Evolutionary conservation across 2,329 filamentous ascomycete species (phyloP).

Genomic region (Geosmithia morbida): DNA sequence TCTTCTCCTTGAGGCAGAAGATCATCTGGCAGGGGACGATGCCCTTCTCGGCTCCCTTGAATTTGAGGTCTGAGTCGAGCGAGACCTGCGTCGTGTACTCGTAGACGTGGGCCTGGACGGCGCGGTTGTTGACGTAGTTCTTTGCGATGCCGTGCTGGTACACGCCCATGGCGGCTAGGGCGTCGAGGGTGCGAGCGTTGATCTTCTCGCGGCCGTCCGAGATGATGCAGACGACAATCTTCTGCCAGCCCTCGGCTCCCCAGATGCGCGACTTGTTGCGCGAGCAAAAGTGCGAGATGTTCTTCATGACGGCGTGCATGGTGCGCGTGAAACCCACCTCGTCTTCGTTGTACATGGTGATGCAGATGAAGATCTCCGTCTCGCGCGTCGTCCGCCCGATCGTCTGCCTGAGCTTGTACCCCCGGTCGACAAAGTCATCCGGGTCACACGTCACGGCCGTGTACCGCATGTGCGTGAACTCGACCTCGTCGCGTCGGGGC

Average conservation of each 20-base stretch:
- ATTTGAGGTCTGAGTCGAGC: constrained; percentile 87
- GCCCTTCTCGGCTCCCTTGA: constrained; percentile 97
- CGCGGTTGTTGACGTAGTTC: constrained; percentile 91
- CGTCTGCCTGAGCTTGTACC: constrained; percentile 86
- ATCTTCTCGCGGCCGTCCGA: constrained; percentile 85
- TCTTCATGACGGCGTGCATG: constrained; percentile 98
- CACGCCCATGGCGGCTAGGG: constrained; percentile 88
- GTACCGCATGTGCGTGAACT: constrained; percentile 98
- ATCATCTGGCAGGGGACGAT: constrained; percentile 98
- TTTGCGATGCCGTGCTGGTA: constrained; percentile 98
- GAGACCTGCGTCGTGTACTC: constrained; percentile 98
- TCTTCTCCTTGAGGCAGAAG: constrained; percentile 96
- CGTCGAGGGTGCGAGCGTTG: constrained; percentile 84
- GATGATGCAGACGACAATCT: constrained; percentile 96
- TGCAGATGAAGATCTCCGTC: constrained; percentile 89
- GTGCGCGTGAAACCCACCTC: constrained; percentile 93
- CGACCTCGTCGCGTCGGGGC: constrained; percentile 79
- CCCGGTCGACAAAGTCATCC: constrained; percentile 76
- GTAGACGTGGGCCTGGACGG: constrained; percentile 93
- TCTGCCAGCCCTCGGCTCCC: constrained; percentile 97
- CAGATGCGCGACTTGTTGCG: constrained; percentile 86
- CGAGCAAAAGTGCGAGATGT: constrained; percentile 92
- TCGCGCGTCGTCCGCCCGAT: constrained; percentile 74
- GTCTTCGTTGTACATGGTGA: constrained; percentile 99
- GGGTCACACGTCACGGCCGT: constrained; percentile 97